phyloP scores from a whole-genome alignment of 163 green algal species.

The Chlorella variabilis region DNA sequence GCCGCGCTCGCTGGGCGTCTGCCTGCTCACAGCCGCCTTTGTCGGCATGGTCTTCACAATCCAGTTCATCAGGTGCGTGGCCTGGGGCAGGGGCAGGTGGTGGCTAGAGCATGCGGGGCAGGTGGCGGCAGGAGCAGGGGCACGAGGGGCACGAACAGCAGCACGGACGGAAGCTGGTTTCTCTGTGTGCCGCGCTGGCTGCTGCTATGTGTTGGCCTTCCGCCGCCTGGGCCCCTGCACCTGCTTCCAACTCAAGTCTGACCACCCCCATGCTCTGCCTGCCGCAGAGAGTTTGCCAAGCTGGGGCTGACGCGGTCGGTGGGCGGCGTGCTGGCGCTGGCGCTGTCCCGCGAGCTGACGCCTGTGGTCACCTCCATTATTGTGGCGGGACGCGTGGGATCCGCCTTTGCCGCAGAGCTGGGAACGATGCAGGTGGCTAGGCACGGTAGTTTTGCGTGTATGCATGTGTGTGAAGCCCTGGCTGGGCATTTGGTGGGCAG shows the following conservation, averaged over 20 bases:
- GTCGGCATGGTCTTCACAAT: constrained; percentile 99
- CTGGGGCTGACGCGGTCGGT: constrained; percentile 96
- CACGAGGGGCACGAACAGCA: too few species aligned
- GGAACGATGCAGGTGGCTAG: constrained; percentile 94
- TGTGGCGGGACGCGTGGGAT: constrained; percentile 91
- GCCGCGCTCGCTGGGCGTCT: constrained; percentile 92
- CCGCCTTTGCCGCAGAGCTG: constrained; percentile 97
- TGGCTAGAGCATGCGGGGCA: neutral
- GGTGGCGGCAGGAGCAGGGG: too few species aligned
- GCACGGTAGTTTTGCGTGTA: neutral
- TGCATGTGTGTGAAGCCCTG: neutral
- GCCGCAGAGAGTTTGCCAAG: constrained; percentile 96
- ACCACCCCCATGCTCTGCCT: too few species aligned
- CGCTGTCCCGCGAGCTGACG: constrained; percentile 94
- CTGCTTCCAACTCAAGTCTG: too few species aligned
- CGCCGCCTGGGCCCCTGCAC: too few species aligned
- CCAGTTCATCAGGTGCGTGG: constrained; percentile 64
- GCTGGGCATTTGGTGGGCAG: too few species aligned
- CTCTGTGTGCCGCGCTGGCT: too few species aligned
- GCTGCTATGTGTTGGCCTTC: too few species aligned
- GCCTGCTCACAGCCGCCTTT: constrained; percentile 96
- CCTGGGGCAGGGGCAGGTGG: neutral
- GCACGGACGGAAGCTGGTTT: too few species aligned
- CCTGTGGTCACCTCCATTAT: constrained; percentile 99
- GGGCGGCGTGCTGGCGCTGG: constrained; percentile 95